These are phyloP conservation scores for Linnemannia zychae DNA, from an alignment of 192 early-diverging fungal genomes.

Conservation along the genomic window DNA sequence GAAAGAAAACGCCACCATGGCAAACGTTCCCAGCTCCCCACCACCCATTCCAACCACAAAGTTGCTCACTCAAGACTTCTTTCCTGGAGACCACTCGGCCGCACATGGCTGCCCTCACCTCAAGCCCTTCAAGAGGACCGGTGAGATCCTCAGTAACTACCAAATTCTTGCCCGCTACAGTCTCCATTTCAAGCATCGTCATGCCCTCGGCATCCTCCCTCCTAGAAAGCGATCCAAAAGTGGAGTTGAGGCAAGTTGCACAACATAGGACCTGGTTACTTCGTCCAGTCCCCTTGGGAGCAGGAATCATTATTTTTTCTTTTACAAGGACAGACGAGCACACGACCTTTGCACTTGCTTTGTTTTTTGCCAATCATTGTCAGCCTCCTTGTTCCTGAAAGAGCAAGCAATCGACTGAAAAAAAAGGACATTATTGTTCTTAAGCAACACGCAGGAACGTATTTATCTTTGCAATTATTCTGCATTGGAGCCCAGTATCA, in stretches of 20 bases:
- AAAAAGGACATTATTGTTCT: background rate
- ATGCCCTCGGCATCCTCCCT: conserved; percentile 51
- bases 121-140: conserved; percentile 35
- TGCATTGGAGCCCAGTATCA: conserved; percentile 2
- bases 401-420: background rate
- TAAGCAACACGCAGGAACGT: background rate
- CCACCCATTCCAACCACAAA: conserved; percentile 37
- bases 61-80: conserved; percentile 54
- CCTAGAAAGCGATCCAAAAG: conserved; percentile 29
- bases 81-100: conserved; percentile 45
- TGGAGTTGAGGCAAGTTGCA: conserved; percentile 29
- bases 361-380: background rate
- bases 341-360: background rate
- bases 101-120: conserved; percentile 48
- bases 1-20: conserved; percentile 12
- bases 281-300: background rate
- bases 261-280: background rate
- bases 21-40: conserved; percentile 18
- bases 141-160: conserved; percentile 50
- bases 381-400: background rate
- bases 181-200: conserved; percentile 47
- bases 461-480: background rate
- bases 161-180: conserved; percentile 50
- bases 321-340: background rate
- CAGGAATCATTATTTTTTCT: background rate